A percentile compares a stretch with the other conserved stretches of the same genome.
phyloP scores from a whole-genome alignment of 176 grass and related monocot genomes.

The Cenchrus purpureus region DNA sequence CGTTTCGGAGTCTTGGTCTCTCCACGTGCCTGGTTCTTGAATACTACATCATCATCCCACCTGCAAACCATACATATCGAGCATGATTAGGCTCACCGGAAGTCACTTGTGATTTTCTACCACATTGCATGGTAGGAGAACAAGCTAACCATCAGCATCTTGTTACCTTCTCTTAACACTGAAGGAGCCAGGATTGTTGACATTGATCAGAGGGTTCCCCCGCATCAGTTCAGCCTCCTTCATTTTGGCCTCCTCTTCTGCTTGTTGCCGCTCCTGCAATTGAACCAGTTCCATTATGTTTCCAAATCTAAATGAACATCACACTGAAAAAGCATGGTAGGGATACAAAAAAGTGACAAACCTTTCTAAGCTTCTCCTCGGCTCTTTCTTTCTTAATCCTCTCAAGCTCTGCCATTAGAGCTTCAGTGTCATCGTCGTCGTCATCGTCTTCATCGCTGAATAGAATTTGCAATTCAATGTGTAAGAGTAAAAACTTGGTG shows the following conservation, averaged over 20 bases:
- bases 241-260: constrained; percentile 86
- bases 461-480: constrained; percentile 15
- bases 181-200: constrained; percentile 80
- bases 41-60: constrained; percentile 95
- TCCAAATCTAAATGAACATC: neutral
- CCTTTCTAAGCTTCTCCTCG: constrained; percentile 87
- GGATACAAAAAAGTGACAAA: constrained; percentile 29
- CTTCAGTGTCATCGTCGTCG: constrained; percentile 69
- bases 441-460: constrained; percentile 70
- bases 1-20: constrained; percentile 85
- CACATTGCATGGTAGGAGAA: neutral
- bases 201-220: constrained; percentile 86
- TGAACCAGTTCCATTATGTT: neutral
- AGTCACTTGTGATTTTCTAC: neutral
- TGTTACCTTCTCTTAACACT: constrained; percentile 87
- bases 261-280: constrained; percentile 67
- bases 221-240: constrained; percentile 94
- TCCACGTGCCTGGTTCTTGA: constrained; percentile 93
- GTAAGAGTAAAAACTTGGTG: neutral
- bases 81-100: constrained; percentile 8
- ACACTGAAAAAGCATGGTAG: neutral
- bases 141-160: neutral
- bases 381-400: constrained; percentile 95
- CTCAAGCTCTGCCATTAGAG: constrained; percentile 91
- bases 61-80: constrained; percentile 24